These are phyloP conservation scores for Aurantiochytrium sp. DNA, from an alignment of 108 stramenopile species.

Conservation along the genomic window DNA sequence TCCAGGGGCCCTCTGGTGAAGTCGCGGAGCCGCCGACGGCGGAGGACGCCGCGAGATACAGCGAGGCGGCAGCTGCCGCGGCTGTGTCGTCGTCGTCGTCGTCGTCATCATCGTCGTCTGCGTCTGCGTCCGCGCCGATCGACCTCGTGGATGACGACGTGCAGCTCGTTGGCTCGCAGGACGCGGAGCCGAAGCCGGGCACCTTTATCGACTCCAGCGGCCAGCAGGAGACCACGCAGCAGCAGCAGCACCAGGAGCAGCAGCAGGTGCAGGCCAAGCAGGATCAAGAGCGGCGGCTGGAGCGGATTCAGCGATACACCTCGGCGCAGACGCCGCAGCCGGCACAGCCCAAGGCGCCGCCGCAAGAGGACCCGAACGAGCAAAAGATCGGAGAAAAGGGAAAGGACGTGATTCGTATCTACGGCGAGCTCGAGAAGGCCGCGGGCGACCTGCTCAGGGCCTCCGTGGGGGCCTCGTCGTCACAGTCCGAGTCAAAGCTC, in stretches of 20 bases:
- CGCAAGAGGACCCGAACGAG: background rate
- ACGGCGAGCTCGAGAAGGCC: background rate
- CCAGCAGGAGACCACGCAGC: background rate
- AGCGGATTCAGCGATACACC: background rate
- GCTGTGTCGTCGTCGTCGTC: no score
- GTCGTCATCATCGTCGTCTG: no score
- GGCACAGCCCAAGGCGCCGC: background rate
- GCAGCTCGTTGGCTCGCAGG: no score
- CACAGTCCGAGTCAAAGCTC: background rate
- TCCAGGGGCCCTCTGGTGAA: no score
- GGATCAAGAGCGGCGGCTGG: background rate
- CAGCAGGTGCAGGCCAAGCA: background rate
- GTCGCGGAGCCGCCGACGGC: no score
- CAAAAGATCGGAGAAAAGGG: background rate
- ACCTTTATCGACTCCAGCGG: no score
- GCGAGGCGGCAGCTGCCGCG: no score
- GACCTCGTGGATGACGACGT: no score
- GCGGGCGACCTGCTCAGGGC: background rate
- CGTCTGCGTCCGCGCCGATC: no score
- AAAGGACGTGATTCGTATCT: background rate
- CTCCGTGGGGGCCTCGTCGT: background rate
- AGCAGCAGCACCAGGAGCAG: background rate
- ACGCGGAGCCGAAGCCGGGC: no score
- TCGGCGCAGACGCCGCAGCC: background rate
- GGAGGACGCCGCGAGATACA: no score